Evolutionary conservation across 805 yeast genomes (phyloP).

Genomic region (Yamadazyma olivae): DNA sequence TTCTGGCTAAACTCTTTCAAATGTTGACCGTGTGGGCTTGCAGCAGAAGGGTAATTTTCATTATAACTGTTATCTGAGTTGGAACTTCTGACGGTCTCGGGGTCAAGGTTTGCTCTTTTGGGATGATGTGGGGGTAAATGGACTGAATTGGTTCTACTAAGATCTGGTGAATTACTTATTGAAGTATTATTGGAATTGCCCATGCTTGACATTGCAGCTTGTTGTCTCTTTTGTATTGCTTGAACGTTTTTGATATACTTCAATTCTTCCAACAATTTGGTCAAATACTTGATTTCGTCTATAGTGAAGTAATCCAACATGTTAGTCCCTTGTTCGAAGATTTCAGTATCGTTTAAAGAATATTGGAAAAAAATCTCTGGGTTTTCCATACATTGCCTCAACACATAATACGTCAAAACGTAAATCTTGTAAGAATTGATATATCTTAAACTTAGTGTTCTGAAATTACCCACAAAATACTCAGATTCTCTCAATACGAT

Average conservation of each 20-base stretch:
- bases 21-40: not conserved
- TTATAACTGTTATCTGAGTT: not conserved
- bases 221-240: conserved; percentile 10
- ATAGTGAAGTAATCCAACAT: conserved; percentile 35
- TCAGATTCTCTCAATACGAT: conserved; percentile 37
- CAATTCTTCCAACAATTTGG: conserved; percentile 38
- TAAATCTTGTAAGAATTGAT: conserved; percentile 39
- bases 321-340: conserved; percentile 36
- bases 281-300: conserved; percentile 32
- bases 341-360: conserved; percentile 22
- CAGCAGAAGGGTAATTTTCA: not conserved
- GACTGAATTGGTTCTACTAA: not conserved
- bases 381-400: conserved; percentile 40
- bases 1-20: conserved; percentile 2
- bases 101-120: not conserved
- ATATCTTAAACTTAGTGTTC: conserved; percentile 34
- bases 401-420: conserved; percentile 38
- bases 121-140: conserved; percentile 5
- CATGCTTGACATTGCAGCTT: conserved; percentile 2
- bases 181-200: conserved; percentile 1
- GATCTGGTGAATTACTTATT: conserved; percentile 2
- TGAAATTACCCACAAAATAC: conserved; percentile 40
- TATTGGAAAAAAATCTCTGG: conserved; percentile 34
- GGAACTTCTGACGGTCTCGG: not conserved
- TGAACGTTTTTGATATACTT: conserved; percentile 32